These are phyloP conservation scores for Didymosphaeria variabile DNA, from an alignment of 2,329 filamentous ascomycete species.

Conservation along the genomic window DNA sequence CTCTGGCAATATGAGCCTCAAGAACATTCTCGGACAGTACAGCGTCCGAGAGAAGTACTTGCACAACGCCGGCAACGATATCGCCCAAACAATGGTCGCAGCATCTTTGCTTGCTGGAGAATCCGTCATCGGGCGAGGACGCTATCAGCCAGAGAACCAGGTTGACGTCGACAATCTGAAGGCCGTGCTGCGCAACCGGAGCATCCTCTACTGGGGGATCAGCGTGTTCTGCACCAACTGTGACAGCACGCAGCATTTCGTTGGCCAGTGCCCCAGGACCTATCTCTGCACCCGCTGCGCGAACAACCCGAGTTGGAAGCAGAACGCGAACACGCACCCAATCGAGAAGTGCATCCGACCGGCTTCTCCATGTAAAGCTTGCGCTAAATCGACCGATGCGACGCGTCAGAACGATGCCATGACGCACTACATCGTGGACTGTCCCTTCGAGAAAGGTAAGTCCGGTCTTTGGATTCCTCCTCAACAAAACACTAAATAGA, in stretches of 20 bases:
- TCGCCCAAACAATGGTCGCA: conserved; percentile 13
- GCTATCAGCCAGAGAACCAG: neutral
- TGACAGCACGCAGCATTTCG: conserved; percentile 1
- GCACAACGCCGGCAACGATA: conserved; percentile 19
- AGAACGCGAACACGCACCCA: conserved; percentile 26
- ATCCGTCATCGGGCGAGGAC: neutral
- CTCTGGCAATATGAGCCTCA: neutral
- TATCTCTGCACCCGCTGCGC: neutral
- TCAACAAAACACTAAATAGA: neutral
- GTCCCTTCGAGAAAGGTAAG: neutral
- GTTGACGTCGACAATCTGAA: neutral
- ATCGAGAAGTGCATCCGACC: neutral
- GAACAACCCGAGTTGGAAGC: neutral
- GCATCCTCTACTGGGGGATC: neutral
- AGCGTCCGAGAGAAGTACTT: conserved; percentile 8
- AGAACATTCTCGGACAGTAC: conserved; percentile 2
- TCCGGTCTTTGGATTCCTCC: neutral
- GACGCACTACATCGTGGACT: conserved; percentile 1
- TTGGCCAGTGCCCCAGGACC: neutral
- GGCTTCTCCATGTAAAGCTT: neutral
- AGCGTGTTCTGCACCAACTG: neutral
- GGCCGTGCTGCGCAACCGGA: neutral
- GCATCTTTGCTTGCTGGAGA: conserved; percentile 6
- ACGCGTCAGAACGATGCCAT: neutral
- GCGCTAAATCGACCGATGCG: neutral